A percentile compares a stretch with the other conserved stretches of the same genome.
Conservation (phyloP, 306 rosid genomes). For the Gillenia trifoliata region DNA sequence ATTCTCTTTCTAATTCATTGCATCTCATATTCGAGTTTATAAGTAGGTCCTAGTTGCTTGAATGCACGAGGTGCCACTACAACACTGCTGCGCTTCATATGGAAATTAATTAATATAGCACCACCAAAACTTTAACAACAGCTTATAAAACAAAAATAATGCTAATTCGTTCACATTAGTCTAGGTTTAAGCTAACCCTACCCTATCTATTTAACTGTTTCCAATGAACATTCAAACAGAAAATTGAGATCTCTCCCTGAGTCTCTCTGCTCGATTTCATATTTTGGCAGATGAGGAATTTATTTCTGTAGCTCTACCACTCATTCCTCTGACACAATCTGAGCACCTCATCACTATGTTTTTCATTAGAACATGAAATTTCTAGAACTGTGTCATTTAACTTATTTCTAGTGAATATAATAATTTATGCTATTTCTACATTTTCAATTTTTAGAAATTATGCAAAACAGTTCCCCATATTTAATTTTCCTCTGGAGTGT, state of each 20-base stretch:
- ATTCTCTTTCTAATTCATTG: neutral
- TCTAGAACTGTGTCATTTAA: too few species aligned
- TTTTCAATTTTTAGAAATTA: too few species aligned
- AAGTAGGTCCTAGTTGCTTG: constrained; percentile 12
- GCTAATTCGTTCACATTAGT: neutral
- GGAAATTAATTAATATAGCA: neutral
- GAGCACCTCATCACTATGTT: neutral
- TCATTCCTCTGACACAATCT: neutral
- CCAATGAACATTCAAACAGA: neutral
- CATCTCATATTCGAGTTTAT: constrained; percentile 4
- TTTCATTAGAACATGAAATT: too few species aligned
- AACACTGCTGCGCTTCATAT: neutral
- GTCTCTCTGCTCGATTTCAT: neutral
- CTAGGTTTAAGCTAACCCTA: neutral
- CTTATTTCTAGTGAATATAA: too few species aligned
- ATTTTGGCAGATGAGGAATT: neutral
- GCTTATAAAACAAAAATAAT: too few species aligned
- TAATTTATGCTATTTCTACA: too few species aligned
- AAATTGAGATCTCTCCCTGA: neutral
- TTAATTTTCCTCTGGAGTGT: too few species aligned
- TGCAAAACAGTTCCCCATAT: too few species aligned
- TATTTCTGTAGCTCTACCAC: neutral
- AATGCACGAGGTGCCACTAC: constrained; percentile 12
- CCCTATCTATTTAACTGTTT: too few species aligned
- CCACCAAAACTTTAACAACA: constrained; percentile 1